phyloP scores from a whole-genome alignment of 2,329 filamentous ascomycete species.

The Aureobasidium leucospermi region DNA sequence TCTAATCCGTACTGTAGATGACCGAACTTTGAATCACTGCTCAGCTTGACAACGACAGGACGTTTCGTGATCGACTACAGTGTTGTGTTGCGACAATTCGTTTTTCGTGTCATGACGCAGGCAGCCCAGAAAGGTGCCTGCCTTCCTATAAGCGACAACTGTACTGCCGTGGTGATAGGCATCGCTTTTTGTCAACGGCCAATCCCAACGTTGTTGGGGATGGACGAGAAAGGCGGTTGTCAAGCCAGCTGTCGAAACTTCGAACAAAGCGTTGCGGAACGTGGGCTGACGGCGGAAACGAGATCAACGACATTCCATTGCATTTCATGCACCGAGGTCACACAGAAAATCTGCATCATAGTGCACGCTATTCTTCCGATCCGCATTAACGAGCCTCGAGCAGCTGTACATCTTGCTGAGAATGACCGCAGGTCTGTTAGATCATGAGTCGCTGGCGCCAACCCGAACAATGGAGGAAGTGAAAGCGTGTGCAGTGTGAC shows the following conservation, averaged over 20 bases:
- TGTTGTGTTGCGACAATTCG: background rate
- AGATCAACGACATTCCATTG: constrained; percentile 10
- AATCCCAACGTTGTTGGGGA: background rate
- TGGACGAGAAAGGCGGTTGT: background rate
- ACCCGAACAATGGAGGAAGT: background rate
- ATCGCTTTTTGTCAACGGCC: background rate
- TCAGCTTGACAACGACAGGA: background rate
- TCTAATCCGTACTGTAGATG: background rate
- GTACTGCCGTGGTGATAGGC: background rate
- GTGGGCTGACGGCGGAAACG: background rate
- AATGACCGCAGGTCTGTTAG: background rate
- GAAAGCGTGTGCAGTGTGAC: background rate
- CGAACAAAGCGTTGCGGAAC: background rate
- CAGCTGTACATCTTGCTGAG: background rate
- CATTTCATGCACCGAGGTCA: background rate
- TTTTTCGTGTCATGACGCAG: background rate
- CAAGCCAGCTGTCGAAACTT: constrained; percentile 1
- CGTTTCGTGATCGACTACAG: background rate
- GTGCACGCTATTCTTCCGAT: background rate
- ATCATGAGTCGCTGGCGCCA: background rate
- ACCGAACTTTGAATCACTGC: background rate
- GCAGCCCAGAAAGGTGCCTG: background rate
- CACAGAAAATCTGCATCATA: background rate
- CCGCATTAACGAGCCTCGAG: background rate
- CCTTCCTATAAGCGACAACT: background rate